phyloP scores from a whole-genome alignment of 1,139 yeast genomes.

The Chernovozyma sophiae-reginae region DNA sequence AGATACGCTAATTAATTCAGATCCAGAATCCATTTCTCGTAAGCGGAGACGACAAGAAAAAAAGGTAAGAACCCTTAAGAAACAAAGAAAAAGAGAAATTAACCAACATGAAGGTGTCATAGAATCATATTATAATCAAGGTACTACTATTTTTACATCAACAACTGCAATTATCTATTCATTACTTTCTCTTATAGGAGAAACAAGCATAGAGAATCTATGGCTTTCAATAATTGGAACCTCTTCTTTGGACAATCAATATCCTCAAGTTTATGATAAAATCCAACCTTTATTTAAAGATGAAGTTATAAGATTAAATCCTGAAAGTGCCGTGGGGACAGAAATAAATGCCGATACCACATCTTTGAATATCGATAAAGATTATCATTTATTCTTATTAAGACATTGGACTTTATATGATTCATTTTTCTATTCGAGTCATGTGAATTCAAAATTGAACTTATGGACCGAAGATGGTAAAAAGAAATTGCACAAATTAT shows the following conservation, averaged over 20 bases:
- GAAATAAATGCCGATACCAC: slow-evolving; percentile 62
- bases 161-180: slow-evolving; percentile 79
- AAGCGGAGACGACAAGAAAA: slow-evolving; percentile 31
- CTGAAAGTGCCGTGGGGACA: slow-evolving; percentile 18
- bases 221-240: slow-evolving; percentile 93
- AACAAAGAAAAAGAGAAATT: slow-evolving; percentile 23
- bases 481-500: slow-evolving; percentile 79
- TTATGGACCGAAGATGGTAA: slow-evolving; percentile 93
- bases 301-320: slow-evolving; percentile 72
- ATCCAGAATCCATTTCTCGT: slow-evolving; percentile 27
- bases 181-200: slow-evolving; percentile 68
- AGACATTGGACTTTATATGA: slow-evolving; percentile 95
- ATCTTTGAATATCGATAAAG: slow-evolving; percentile 66
- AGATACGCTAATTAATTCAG: slow-evolving; percentile 22
- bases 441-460: slow-evolving; percentile 80
- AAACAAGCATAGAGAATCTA: slow-evolving; percentile 52
- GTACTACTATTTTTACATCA: slow-evolving; percentile 74
- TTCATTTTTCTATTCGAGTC: slow-evolving; percentile 83
- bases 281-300: slow-evolving; percentile 73
- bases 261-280: slow-evolving; percentile 72
- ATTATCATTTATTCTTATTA: slow-evolving; percentile 78
- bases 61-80: slow-evolving; percentile 20
- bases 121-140: slow-evolving; percentile 75
- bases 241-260: slow-evolving; percentile 69
- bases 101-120: slow-evolving; percentile 57